Evolutionary conservation across 768 basidiomycete genomes (phyloP), one percentile per base, ranked within the genome.

Genomic region (Mycena olivaceomarginata): DNA sequence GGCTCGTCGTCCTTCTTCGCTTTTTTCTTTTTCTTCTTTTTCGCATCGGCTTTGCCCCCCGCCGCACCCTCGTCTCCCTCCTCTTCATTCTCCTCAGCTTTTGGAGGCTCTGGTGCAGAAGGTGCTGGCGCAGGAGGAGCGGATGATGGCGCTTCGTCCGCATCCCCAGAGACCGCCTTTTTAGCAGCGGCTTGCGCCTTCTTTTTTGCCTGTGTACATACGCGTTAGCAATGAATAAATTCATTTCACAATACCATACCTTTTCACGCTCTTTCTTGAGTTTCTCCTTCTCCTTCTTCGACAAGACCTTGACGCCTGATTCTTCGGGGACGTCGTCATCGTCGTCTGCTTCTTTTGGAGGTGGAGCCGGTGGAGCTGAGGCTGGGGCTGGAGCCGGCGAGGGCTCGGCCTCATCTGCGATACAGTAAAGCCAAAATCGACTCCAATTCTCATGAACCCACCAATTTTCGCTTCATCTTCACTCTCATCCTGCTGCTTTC

Each of bases 221-320:
- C 67, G 68, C 64, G 77, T 43, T 76, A 48, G 70, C 69, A 48
- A 37, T n/a, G 10, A 67, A 76, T 41, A 72, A 62, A 69, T 56
- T 76, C 40, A 7, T 12, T 70, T 31, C n/a, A 51, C 56, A 53
- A 53, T 25, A 74, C 46, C 82, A 64, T 46, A 94, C 97, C 94
- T 98, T 98, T 88, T 98, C 97, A 67, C 93, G 92, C 86, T 99
- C 98, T 87, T 99, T 99, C 92, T 99, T 99, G 76, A 98, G 88
- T 84, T 94, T 94, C 84, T 99, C 98, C 87, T 99, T 99, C 89
- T 99, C 96, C 84, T 98, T 98, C 88, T 99, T 99, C 20, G 94
- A 94, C 46, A 98, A 85, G 43, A 98, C 83, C 85, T 94, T 93
- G 5, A 88, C 88, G 16, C 92, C 95, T 65, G 85, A 86, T 67